phyloP scores from a whole-genome alignment of 257 asterid genomes.

The Capsicum pubescens region DNA sequence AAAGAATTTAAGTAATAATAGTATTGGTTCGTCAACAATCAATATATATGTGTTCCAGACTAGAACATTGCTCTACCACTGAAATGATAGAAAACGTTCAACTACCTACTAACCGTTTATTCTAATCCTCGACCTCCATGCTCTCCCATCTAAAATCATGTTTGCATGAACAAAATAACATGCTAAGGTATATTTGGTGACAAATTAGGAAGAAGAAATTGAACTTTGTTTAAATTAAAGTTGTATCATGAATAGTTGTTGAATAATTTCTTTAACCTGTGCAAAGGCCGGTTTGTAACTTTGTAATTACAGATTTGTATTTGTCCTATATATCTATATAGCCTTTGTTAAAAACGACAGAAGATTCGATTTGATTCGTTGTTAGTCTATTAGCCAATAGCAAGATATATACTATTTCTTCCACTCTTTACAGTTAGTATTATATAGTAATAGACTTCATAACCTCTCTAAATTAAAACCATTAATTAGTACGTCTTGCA shows the following conservation, averaged over 20 bases:
- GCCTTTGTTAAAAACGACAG: background rate
- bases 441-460: background rate
- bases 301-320: background rate
- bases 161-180: too few species aligned
- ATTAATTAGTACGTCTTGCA: background rate
- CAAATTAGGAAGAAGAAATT: background rate
- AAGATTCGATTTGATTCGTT: background rate
- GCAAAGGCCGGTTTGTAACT: constrained; percentile 10
- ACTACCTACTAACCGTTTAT: too few species aligned
- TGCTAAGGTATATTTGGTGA: background rate
- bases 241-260: background rate
- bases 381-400: background rate
- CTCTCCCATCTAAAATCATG: too few species aligned
- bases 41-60: too few species aligned
- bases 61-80: too few species aligned
- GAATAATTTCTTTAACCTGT: background rate
- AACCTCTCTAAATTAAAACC: background rate
- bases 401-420: background rate
- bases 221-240: background rate
- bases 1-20: too few species aligned
- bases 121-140: too few species aligned
- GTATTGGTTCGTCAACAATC: too few species aligned
- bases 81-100: too few species aligned
- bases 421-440: background rate
- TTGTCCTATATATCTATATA: background rate